These are phyloP conservation scores for Vitis hybrid DNA, from an alignment of 177 flowering plant species.

Conservation along the genomic window DNA sequence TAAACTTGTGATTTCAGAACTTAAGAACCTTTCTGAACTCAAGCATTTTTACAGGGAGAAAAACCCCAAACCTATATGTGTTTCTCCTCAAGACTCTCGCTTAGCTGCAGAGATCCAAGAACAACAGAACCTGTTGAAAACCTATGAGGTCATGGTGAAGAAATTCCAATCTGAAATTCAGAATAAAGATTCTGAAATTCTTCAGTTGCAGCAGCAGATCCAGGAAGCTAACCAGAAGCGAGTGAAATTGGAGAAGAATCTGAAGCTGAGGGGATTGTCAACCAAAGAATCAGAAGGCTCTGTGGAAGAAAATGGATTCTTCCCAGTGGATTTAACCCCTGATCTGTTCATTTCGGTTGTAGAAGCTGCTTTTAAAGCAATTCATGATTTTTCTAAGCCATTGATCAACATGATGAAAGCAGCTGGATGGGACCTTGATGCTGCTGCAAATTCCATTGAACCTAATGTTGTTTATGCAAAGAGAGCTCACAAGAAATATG, in stretches of 20 bases:
- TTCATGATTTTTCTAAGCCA: constrained; percentile 93
- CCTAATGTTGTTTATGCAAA: constrained; percentile 73
- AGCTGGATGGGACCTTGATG: constrained; percentile 98
- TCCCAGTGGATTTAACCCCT: constrained; percentile 62
- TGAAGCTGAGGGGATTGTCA: constrained; percentile 79
- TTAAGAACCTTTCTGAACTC: constrained; percentile 85
- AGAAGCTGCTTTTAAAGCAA: constrained; percentile 73
- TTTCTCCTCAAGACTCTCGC: constrained; percentile 86
- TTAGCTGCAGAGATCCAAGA: constrained; percentile 93
- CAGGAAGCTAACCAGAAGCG: constrained; percentile 75
- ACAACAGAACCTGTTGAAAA: constrained; percentile 85
- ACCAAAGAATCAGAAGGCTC: constrained; percentile 60
- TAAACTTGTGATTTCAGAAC: constrained; percentile 81
- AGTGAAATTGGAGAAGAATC: constrained; percentile 76
- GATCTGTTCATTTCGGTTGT: constrained; percentile 72
- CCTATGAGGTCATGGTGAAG: constrained; percentile 98
- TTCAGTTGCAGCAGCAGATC: constrained; percentile 71
- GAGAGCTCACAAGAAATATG: constrained; percentile 93
- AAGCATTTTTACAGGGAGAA: constrained; percentile 88
- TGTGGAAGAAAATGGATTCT: constrained; percentile 49
- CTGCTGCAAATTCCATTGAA: constrained; percentile 86
- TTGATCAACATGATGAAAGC: constrained; percentile 99
- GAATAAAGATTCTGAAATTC: constrained; percentile 85
- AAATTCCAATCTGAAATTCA: constrained; percentile 93
- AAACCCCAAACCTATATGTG: constrained; percentile 67